A percentile compares a stretch with the other conserved stretches of the same genome.
phyloP scores from a whole-genome alignment of 768 basidiomycete genomes.

The Suillus luteus region DNA sequence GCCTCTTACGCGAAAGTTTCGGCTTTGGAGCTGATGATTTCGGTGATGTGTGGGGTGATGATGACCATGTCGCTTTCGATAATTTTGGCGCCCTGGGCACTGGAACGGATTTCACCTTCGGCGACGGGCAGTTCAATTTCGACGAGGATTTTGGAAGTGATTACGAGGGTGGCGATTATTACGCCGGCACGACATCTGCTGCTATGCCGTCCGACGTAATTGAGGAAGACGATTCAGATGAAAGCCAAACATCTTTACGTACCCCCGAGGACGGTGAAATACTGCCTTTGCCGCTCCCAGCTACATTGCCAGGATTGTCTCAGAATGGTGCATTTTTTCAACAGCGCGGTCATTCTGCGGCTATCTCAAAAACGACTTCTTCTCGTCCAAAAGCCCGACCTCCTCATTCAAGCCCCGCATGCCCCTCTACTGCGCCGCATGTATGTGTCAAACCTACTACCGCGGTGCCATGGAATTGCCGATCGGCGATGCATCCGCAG shows the following conservation, averaged over 20 bases:
- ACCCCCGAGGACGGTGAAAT: slow-evolving; percentile 30
- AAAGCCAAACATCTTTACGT: slow-evolving; percentile 25
- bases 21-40: slow-evolving; percentile 13
- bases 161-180: slow-evolving; percentile 10
- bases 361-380: slow-evolving; percentile 26
- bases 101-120: slow-evolving; percentile 4
- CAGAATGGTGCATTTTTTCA: background rate
- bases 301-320: background rate
- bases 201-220: slow-evolving; percentile 27
- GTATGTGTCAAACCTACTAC: background rate
- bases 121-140: slow-evolving; percentile 14
- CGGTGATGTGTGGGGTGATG: slow-evolving; percentile 27
- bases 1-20: slow-evolving; percentile 28
- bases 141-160: slow-evolving; percentile 16
- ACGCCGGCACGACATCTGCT: slow-evolving; percentile 22
- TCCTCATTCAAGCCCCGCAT: slow-evolving; percentile 12
- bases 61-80: slow-evolving; percentile 22
- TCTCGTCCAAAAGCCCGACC: slow-evolving; percentile 30
- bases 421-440: background rate
- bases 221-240: slow-evolving; percentile 33
- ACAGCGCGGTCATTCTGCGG: slow-evolving; percentile 8
- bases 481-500: slow-evolving; percentile 1
- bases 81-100: slow-evolving; percentile 18
- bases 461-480: background rate
- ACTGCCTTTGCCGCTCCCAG: slow-evolving; percentile 15